Evolutionary conservation across 2,329 filamentous ascomycete species (phyloP), one percentile per base, ranked within the genome.

Genomic region (Berkeleyomyces rouxiae): DNA sequence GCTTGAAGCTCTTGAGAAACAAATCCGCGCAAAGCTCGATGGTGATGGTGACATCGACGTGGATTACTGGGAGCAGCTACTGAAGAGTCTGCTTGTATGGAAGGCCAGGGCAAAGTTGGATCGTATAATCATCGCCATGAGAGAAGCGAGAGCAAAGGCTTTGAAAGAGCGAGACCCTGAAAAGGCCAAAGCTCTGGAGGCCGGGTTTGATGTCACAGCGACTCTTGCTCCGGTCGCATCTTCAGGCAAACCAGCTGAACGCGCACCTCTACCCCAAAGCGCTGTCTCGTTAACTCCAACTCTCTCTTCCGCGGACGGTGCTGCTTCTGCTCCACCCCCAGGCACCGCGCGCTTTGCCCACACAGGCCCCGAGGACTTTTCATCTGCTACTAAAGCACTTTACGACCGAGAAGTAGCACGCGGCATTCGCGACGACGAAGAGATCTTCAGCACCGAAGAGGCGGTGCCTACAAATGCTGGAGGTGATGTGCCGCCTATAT

Each of bases 41-140:
- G 95, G 90, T 6, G 86, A 96, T 70, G 91, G 96, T 70, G 85
- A 88, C 46, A 92, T 99, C 67, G 93, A 99, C 72, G 90, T 88
- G 2, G 93, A 99, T 74, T 99, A 97, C 72, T 99, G 93, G 93
- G 90, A 95, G 71, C 89, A 96, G 71, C 78, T 99, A 13, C 78
- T 99, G 65, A 85, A 85, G 67, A 95, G 86, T 70, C 76, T 99
- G 66, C 78, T 87, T 5, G 84, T 96, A 0, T 96, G 89, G 84
- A 97, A 97, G 75, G 90, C 93, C 42, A 90, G 88, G 72, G 90
- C 90, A 1, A 90, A 86, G 71, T 75, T 99, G 61, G 84, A 84
- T 67, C 85, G 82, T 66, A 84, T 96, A 13, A 91, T 86, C 67
- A 83, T 88, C 67, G 82, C 82, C 10, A 87, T 96, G 66, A 80